phyloP scores from a whole-genome alignment of 2,329 filamentous ascomycete genomes.

The Aspergillus thermomutatus region DNA sequence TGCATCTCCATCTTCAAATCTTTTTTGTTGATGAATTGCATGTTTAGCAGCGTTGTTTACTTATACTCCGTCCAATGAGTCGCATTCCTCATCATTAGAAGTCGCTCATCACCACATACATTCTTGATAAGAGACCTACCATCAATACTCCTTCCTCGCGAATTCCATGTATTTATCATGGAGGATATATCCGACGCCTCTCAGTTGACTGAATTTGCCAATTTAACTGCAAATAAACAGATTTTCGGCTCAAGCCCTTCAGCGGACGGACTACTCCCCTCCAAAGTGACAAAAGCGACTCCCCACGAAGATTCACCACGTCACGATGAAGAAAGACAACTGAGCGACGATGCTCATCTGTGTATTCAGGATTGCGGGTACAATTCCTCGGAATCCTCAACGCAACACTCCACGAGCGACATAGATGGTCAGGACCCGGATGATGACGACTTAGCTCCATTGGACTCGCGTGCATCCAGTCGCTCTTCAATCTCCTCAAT shows the following conservation, averaged over 20 bases:
- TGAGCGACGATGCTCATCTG: slow-evolving; percentile 18
- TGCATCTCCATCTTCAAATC: background rate
- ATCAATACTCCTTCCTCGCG: background rate
- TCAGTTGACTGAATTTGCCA: background rate
- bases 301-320: background rate
- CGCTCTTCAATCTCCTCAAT: slow-evolving; percentile 42
- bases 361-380: slow-evolving; percentile 28
- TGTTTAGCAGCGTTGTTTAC: background rate
- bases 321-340: slow-evolving; percentile 8
- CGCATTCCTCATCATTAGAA: background rate
- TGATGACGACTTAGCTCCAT: slow-evolving; percentile 21
- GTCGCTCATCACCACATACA: background rate
- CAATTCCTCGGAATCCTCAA: slow-evolving; percentile 33
- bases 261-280: background rate
- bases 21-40: background rate
- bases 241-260: background rate
- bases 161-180: background rate
- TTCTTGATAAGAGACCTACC: background rate
- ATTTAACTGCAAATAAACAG: background rate
- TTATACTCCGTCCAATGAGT: background rate
- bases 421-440: slow-evolving; percentile 24
- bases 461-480: slow-evolving; percentile 33
- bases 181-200: background rate
- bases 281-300: background rate
- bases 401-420: slow-evolving; percentile 26